Conservation (phyloP, 2,329 filamentous ascomycete species). For the Herpotrichia juniperi region DNA sequence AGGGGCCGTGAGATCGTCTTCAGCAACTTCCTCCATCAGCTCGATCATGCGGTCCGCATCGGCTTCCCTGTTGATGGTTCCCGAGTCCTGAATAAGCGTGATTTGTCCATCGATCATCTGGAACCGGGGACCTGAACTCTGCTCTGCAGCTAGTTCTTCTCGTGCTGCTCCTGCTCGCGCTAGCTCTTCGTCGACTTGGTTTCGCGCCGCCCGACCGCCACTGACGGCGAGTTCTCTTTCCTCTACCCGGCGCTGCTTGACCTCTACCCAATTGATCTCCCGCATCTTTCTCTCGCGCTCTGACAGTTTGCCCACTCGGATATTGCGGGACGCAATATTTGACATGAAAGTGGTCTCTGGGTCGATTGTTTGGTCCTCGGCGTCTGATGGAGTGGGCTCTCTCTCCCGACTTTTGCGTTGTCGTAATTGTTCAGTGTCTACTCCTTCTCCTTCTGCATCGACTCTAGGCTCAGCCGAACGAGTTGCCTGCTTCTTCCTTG, state of each 20-base stretch:
- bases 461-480: constrained; percentile 6
- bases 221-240: constrained; percentile 29
- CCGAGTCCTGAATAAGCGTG: constrained; percentile 70
- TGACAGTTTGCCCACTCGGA: constrained; percentile 74
- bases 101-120: constrained; percentile 74
- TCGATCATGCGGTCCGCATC: constrained; percentile 62
- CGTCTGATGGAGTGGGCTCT: constrained; percentile 42
- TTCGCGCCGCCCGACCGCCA: constrained; percentile 26
- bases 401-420: constrained; percentile 33
- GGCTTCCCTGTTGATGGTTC: constrained; percentile 72
- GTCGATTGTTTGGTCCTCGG: constrained; percentile 61
- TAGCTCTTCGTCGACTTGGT: constrained; percentile 29
- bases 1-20: constrained; percentile 77
- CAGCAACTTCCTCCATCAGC: constrained; percentile 68
- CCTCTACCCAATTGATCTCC: constrained; percentile 65
- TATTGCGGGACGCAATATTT: constrained; percentile 69
- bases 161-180: constrained; percentile 18
- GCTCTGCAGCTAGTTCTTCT: constrained; percentile 10
- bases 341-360: constrained; percentile 72
- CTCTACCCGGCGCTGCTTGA: constrained; percentile 48
- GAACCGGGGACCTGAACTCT: constrained; percentile 58
- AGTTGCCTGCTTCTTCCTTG: constrained; percentile 18
- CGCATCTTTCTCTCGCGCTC: constrained; percentile 75
- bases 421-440: constrained; percentile 13
- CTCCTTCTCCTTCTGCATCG: constrained; percentile 2